Percentiles rank a stretch among this genome's conserved stretches.
Evolutionary conservation across 345 rosid genomes (phyloP).

Genomic region (Hypericum androsaemum): DNA sequence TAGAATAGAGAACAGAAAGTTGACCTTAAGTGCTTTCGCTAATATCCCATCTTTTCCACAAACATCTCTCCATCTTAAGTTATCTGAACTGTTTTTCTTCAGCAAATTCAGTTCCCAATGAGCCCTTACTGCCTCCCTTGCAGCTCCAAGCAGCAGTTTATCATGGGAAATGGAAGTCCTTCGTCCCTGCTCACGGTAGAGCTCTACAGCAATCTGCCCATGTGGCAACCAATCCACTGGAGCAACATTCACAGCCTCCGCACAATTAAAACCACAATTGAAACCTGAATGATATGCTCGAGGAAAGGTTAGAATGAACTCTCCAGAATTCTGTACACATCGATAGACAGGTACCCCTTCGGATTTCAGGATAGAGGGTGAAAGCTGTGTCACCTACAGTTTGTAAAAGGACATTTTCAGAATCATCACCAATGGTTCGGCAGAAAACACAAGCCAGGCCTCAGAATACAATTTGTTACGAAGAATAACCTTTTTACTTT

Average conservation of each 20-base stretch:
- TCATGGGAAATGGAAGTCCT: conserved; percentile 97
- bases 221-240: conserved; percentile 99
- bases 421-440: not conserved
- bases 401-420: conserved; percentile 1
- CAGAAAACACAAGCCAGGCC: not conserved
- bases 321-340: conserved; percentile 86
- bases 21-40: conserved; percentile 79
- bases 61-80: conserved; percentile 75
- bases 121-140: conserved; percentile 97
- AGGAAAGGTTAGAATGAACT: conserved; percentile 92
- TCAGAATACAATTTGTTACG: not conserved
- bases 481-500: too few relatives aligned
- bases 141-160: conserved; percentile 93
- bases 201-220: conserved; percentile 87
- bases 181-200: conserved; percentile 78
- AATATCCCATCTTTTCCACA: conserved; percentile 85
- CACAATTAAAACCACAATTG: conserved; percentile 92
- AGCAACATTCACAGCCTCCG: conserved; percentile 98
- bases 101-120: conserved; percentile 89
- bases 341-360: conserved; percentile 92
- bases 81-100: conserved; percentile 57
- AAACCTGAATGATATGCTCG: conserved; percentile 99
- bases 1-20: conserved; percentile 10
- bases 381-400: conserved; percentile 91
- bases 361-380: conserved; percentile 82